Base-by-base conservation (phyloP, 768 basidiomycete genomes). In the Russula olivacea region DNA sequence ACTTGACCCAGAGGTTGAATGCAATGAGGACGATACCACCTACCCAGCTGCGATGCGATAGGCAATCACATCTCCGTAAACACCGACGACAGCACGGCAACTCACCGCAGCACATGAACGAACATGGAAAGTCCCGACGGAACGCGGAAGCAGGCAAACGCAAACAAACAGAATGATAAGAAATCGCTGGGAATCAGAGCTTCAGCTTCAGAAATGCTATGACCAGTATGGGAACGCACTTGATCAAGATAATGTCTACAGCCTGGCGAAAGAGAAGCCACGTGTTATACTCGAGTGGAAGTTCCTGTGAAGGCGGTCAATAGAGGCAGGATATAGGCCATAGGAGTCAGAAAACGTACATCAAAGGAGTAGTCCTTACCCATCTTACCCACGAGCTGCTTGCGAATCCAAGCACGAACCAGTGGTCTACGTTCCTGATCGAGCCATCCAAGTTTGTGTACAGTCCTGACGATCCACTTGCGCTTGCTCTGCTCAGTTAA, bases 1-100 rank as follows among this genome's bases (percentile, higher is more conserved):
- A 91, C 73, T 99, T 99, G 66, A 99, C 93, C 94, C 95, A 98
- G 40, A 98, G 81, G 73, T 99, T 98, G 80, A 98, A 98, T 23
- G 81, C 82, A 71, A 98, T 93, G 28, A 99, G 77, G 0, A 83
- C 81, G 63, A 91, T 72, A 5, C 97, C 97, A 23, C 88, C 88
- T 50, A 89, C 74, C 96, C 96, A 99, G 68, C 92, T 92, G 61
- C 11, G 25, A 34, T 1, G 17, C 10, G 28, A 38, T 10, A 38
- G 38, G 28, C n/a, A 49, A 32, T 43, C 19, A 50, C 10, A 59
- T 66, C 34, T 61, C 57, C 28, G 65, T 36, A 52, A 51, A 48
- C 4, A 28, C 32, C 53, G 57, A 9, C 30, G n/a, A 30, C 11
- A 47, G n/a, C 43, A 59, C 25, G 49, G 36, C n/a, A 7, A 75